Conservation (phyloP, 1,139 yeast genomes). For the Lodderomyces parapsilosis region DNA sequence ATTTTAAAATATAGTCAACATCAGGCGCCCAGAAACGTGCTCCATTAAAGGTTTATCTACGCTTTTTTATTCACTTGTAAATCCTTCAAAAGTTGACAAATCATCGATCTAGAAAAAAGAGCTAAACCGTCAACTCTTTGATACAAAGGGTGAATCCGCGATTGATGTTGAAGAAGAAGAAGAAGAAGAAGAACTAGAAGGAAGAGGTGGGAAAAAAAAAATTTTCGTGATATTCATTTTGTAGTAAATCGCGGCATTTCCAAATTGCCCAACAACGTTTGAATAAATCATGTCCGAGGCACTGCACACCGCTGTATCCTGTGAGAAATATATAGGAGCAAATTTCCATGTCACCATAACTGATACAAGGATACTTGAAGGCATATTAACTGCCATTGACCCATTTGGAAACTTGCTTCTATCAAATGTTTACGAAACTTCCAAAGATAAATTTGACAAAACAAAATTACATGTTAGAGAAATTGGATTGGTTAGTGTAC, state of each 20-base stretch:
- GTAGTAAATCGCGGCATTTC: no score
- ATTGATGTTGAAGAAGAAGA: conserved; percentile 37
- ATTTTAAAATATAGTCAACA: conserved; percentile 40
- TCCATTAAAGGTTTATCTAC: conserved; percentile 42
- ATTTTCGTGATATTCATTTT: not conserved
- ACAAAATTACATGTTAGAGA: conserved; percentile 30
- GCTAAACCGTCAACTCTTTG: conserved; percentile 21
- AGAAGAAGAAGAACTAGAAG: conserved; percentile 6
- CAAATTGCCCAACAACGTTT: no score
- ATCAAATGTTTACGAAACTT: conserved; percentile 35
- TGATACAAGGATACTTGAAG: conserved; percentile 37
- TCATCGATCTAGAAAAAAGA: conserved; percentile 14
- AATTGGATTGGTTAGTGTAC: conserved; percentile 48
- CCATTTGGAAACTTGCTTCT: conserved; percentile 46
- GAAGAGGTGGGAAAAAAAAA: conserved; percentile 3
- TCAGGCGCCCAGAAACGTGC: conserved; percentile 63
- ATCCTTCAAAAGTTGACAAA: conserved; percentile 18
- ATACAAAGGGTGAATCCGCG: conserved; percentile 43
- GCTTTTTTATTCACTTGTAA: conserved; percentile 33
- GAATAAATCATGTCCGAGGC: not conserved
- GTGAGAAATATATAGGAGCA: conserved; percentile 34
- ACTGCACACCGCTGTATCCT: conserved; percentile 11
- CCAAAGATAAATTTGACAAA: conserved; percentile 26
- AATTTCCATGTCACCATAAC: conserved; percentile 27
- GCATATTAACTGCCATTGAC: conserved; percentile 43